Percentiles rank a stretch among this genome's conserved stretches.
These are phyloP conservation scores for Xylaria sp. DNA, from an alignment of 2,329 filamentous ascomycete genomes.

Conservation along the genomic window DNA sequence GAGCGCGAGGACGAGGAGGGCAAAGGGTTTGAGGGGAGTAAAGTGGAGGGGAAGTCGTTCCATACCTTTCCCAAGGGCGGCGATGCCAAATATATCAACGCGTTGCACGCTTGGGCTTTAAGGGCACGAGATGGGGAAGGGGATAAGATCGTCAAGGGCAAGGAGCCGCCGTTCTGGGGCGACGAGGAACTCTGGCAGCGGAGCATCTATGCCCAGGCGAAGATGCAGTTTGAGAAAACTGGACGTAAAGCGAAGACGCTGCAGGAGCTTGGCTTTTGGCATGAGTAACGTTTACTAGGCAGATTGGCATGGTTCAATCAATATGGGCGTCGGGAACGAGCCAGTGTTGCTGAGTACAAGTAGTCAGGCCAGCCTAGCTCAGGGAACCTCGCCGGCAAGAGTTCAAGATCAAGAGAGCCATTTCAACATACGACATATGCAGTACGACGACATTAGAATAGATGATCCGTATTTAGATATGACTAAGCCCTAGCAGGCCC, in stretches of 20 bases:
- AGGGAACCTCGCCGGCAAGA: too few relatives aligned
- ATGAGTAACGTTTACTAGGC: too few relatives aligned
- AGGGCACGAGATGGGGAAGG: slow-evolving; percentile 40
- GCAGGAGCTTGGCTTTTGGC: slow-evolving; percentile 74
- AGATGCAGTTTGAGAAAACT: slow-evolving; percentile 70
- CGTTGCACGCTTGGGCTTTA: slow-evolving; percentile 66
- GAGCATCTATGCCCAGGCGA: slow-evolving; percentile 69
- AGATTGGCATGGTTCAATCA: too few relatives aligned
- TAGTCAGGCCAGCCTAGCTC: too few relatives aligned
- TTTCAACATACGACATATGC: background rate
- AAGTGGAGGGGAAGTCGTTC: slow-evolving; percentile 51
- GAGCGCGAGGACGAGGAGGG: slow-evolving; percentile 60
- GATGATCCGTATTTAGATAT: background rate
- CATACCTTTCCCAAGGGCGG: slow-evolving; percentile 59
- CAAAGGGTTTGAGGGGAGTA: slow-evolving; percentile 55
- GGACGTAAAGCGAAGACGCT: slow-evolving; percentile 70
- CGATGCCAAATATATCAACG: slow-evolving; percentile 74
- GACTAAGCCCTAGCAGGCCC: background rate
- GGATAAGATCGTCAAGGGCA: slow-evolving; percentile 58
- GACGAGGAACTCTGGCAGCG: slow-evolving; percentile 75
- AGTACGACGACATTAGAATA: background rate
- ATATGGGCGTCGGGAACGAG: too few relatives aligned
- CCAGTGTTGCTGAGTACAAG: too few relatives aligned
- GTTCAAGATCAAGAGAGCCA: too few relatives aligned
- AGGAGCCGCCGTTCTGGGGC: slow-evolving; percentile 74